Evolutionary conservation across 176 grass and related monocot genomes (phyloP).

Genomic region (Musa acuminata): DNA sequence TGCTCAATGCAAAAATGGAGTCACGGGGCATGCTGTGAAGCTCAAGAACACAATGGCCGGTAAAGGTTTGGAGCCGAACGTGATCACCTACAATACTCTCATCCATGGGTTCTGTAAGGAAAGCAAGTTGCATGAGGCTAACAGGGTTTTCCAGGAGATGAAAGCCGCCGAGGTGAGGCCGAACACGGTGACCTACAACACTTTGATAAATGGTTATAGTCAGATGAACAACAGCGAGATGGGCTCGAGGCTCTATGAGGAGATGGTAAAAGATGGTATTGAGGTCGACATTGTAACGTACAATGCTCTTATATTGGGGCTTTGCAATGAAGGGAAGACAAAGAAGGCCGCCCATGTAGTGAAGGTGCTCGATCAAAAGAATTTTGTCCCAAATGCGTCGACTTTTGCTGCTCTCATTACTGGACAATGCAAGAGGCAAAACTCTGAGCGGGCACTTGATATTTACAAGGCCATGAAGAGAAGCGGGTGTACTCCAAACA

Average conservation of each 20-base stretch:
- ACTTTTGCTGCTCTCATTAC: slow-evolving; percentile 60
- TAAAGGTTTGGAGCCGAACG: slow-evolving; percentile 36
- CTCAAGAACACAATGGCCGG: slow-evolving; percentile 53
- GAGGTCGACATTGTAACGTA: slow-evolving; percentile 58
- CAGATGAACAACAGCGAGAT: slow-evolving; percentile 28
- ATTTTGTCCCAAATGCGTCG: slow-evolving; percentile 52
- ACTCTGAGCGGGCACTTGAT: slow-evolving; percentile 65
- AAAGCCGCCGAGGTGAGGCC: slow-evolving; percentile 29
- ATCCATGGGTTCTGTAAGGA: slow-evolving; percentile 62
- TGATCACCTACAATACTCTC: slow-evolving; percentile 56
- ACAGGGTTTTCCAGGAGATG: slow-evolving; percentile 48
- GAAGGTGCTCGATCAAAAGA: slow-evolving; percentile 40
- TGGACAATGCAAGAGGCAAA: slow-evolving; percentile 61
- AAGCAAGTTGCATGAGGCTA: slow-evolving; percentile 43
- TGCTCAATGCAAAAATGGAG: slow-evolving; percentile 43
- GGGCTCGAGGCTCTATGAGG: slow-evolving; percentile 42
- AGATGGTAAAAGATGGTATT: slow-evolving; percentile 51
- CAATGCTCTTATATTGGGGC: slow-evolving; percentile 61
- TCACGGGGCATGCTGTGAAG: slow-evolving; percentile 21
- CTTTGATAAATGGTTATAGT: slow-evolving; percentile 57
- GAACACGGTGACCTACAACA: slow-evolving; percentile 57
- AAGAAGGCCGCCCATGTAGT: slow-evolving; percentile 41
- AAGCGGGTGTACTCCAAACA: slow-evolving; percentile 43
- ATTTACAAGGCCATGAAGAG: slow-evolving; percentile 73
- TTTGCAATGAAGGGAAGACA: slow-evolving; percentile 64